Evolutionary conservation across 1,139 yeast genomes (phyloP).

Genomic region (Hyphopichia fennica): DNA sequence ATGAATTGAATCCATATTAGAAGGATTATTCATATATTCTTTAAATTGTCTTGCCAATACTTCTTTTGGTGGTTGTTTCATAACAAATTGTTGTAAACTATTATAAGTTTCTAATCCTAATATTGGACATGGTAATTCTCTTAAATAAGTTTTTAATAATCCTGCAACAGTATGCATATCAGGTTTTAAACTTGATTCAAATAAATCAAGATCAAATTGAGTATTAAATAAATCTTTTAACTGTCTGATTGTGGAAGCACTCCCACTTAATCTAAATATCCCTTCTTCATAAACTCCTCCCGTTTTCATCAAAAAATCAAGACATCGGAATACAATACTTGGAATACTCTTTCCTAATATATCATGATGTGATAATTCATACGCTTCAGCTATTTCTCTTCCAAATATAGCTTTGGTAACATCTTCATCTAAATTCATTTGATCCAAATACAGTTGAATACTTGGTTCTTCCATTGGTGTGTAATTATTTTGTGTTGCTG

Average conservation of each 20-base stretch:
- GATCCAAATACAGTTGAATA: conserved; percentile 40
- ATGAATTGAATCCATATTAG: conserved; percentile 42
- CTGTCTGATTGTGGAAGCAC: conserved; percentile 72
- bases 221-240: conserved; percentile 69
- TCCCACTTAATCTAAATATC: conserved; percentile 86
- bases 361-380: conserved; percentile 47
- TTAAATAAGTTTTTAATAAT: conserved; percentile 66
- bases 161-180: conserved; percentile 84
- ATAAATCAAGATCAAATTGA: conserved; percentile 68
- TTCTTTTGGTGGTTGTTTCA: conserved; percentile 18
- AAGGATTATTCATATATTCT: conserved; percentile 27
- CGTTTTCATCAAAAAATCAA: conserved; percentile 64
- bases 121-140: conserved; percentile 70
- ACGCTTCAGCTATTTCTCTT: conserved; percentile 55
- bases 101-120: conserved; percentile 51
- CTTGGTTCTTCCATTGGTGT: conserved; percentile 11
- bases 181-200: conserved; percentile 38
- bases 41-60: conserved; percentile 29
- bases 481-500: neutral
- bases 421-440: conserved; percentile 39
- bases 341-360: conserved; percentile 59
- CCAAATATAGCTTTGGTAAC: conserved; percentile 59
- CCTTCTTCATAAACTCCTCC: conserved; percentile 88
- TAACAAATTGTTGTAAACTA: conserved; percentile 30
- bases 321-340: conserved; percentile 72